Conservation (phyloP, 208 protist species). For the Leptomonas seymouri region DNA sequence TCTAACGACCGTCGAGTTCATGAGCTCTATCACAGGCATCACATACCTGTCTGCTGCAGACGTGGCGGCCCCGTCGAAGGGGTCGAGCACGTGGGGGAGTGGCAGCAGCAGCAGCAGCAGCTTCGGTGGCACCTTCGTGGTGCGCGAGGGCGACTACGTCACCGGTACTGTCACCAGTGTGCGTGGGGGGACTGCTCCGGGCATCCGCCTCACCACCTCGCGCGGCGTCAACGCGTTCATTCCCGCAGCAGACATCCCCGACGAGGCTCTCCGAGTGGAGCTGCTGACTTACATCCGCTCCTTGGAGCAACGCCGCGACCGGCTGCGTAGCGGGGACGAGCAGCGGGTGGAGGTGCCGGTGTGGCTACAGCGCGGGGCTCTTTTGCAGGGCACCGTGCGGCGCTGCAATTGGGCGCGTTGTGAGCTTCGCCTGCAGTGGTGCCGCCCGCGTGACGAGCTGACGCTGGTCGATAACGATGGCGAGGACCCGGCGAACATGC, state of each 20-base stretch:
- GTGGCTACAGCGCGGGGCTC: constrained; percentile 67
- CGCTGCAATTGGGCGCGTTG: constrained; percentile 71
- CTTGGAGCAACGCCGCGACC: constrained; percentile 36
- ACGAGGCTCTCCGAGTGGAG: constrained; percentile 57
- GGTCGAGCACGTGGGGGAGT: neutral
- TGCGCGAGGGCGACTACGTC: constrained; percentile 74
- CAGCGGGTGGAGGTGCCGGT: constrained; percentile 22
- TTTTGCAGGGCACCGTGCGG: constrained; percentile 73
- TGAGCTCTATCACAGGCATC: constrained; percentile 69
- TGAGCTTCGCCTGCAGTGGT: constrained; percentile 80
- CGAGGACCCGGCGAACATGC: constrained; percentile 18
- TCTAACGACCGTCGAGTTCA: constrained; percentile 68
- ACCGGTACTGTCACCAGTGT: constrained; percentile 61
- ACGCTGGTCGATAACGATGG: constrained; percentile 14
- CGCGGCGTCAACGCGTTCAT: constrained; percentile 72
- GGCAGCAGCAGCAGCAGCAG: constrained; percentile 14
- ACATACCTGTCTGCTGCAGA: constrained; percentile 51
- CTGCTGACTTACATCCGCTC: constrained; percentile 53
- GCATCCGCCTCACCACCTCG: constrained; percentile 69
- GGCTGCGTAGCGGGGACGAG: constrained; percentile 7
- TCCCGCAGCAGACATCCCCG: constrained; percentile 50
- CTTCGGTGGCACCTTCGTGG: constrained; percentile 40
- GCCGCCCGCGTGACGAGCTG: constrained; percentile 45
- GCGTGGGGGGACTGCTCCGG: constrained; percentile 42
- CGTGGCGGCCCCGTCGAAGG: constrained; percentile 13